A percentile compares a stretch with the other conserved stretches of the same genome.
phyloP scores from a whole-genome alignment of 2,329 filamentous ascomycete species.

The Fusarium sp. region DNA sequence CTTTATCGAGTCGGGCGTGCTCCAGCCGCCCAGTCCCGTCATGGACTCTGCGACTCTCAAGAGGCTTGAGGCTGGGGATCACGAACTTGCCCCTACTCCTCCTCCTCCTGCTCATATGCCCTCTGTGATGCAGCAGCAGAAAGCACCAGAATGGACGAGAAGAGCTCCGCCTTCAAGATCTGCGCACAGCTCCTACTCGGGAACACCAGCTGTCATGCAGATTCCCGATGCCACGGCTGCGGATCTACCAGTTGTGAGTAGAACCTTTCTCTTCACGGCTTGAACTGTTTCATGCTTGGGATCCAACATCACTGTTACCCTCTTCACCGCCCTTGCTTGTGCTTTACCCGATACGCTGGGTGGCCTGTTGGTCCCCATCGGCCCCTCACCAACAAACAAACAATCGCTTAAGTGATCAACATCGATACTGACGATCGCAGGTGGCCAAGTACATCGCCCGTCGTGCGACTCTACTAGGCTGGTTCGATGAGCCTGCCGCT shows the following conservation, averaged over 20 bases:
- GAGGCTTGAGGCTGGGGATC: slow-evolving; percentile 34
- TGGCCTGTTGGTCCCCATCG: background rate
- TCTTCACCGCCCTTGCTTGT: slow-evolving; percentile 5
- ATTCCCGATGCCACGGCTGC: slow-evolving; percentile 25
- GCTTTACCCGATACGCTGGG: background rate
- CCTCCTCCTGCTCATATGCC: background rate
- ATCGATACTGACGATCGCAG: slow-evolving; percentile 23
- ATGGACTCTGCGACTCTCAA: slow-evolving; percentile 32
- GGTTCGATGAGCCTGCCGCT: slow-evolving; percentile 43
- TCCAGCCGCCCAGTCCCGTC: slow-evolving; percentile 33
- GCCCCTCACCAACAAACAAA: background rate
- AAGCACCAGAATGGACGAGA: background rate
- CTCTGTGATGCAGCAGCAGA: background rate
- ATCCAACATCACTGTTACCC: background rate
- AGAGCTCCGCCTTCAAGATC: slow-evolving; percentile 29
- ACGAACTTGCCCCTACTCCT: background rate
- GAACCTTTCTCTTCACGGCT: background rate
- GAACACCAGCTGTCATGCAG: slow-evolving; percentile 39
- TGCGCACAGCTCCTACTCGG: slow-evolving; percentile 38
- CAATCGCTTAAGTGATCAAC: background rate
- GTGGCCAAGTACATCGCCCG: slow-evolving; percentile 44
- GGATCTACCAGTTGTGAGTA: slow-evolving; percentile 38
- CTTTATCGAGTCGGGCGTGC: slow-evolving; percentile 37
- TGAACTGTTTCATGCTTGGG: slow-evolving; percentile 1
- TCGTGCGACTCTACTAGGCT: slow-evolving; percentile 43